Evolutionary conservation across 805 yeast species (phyloP).

Genomic region (Yarrowia yakushimensis): DNA sequence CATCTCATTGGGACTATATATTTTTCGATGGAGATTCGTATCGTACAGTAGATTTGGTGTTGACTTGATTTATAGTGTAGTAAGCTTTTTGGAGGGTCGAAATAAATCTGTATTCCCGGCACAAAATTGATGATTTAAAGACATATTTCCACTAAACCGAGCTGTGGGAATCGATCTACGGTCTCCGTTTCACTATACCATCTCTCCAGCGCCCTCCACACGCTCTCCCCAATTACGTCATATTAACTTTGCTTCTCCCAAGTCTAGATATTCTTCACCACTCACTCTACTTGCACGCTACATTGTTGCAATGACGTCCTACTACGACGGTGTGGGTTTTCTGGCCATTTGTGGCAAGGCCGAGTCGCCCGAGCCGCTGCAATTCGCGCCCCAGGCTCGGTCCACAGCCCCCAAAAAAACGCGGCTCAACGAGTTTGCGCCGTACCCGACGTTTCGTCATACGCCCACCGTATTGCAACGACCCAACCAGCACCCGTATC

Average conservation of each 20-base stretch:
- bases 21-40: no score
- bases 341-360: conserved; percentile 41
- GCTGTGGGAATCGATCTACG: no score
- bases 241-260: background rate
- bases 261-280: background rate
- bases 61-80: no score
- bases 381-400: conserved; percentile 16
- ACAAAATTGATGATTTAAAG: no score
- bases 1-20: no score
- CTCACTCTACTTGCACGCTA: background rate
- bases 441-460: conserved; percentile 5
- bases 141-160: no score
- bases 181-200: no score
- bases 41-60: no score
- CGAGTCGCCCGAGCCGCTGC: conserved; percentile 40
- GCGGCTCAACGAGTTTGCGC: background rate
- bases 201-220: no score
- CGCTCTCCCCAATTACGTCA: background rate
- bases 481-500: conserved; percentile 17
- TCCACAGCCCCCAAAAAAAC: background rate
- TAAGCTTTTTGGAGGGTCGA: no score
- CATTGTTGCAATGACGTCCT: conserved; percentile 26
- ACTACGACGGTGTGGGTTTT: conserved; percentile 42
- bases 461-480: background rate
- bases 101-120: no score